Base-by-base conservation (phyloP, 768 basidiomycete species). In the Macrolepiota dolichaula region DNA sequence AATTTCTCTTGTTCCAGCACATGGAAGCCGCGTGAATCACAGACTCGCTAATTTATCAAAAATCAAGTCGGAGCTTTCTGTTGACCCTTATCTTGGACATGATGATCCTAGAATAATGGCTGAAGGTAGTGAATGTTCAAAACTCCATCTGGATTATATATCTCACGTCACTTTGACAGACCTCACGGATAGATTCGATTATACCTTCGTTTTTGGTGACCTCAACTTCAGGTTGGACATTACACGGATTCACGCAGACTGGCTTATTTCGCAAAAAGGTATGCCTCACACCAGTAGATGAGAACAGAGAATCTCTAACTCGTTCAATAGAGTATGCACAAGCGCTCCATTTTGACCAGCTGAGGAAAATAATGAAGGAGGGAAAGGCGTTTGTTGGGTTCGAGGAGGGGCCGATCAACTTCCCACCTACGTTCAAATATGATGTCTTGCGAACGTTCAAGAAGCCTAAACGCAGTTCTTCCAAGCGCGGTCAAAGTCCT, bases 361-460 rank as follows among this genome's bases (percentile, higher is more conserved):
- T 98, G 6, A 82, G 82, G 37, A 82, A 81, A 25, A 76, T 91
- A n/a, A 94, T 97, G 88, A 75, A 79, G 46, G 77, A 79, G n/a
- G 80, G 82, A 10, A 72, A 81, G 7, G 84, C 84, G 2, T 94
- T 98, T 65, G 76, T 77, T 15, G 94, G 93, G 7, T 97, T 97
- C 68, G 67, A 76, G 7, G 96, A 98, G 71, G 92, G 81, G 0
- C 74, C 79, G 0, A 97, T 97, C 62, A 70, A 87, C 66, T 98
- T 98, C 64, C 86, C 93, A 4, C 95, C 95, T 0, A 97, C 96
- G 0, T 98, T 96, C 82, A 97, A 97, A 68, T 94, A 94, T 68
- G 89, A 96, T 66, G 89, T 96, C 6, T 72, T 85, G 57, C 81
- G 83, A 25, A 81, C 82, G 1, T 70, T 81, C 19, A 88, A 85